phyloP scores from a whole-genome alignment of 306 rosid genomes.

The Trifolium fragiferum region DNA sequence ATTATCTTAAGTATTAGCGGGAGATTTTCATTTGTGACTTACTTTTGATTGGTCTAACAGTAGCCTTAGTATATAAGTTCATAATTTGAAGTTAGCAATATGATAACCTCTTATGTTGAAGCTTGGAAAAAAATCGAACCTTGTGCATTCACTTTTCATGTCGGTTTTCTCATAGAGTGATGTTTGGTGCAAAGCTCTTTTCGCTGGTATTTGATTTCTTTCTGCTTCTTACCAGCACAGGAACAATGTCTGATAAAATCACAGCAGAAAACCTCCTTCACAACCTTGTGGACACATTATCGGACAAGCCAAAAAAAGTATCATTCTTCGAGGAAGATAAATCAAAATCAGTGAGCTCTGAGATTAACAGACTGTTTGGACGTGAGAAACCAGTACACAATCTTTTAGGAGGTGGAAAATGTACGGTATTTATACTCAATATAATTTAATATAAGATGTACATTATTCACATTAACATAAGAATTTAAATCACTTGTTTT shows the following conservation, averaged over 20 bases:
- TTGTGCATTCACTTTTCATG: not conserved
- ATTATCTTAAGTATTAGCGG: not conserved
- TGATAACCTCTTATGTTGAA: not conserved
- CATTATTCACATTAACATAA: constrained; percentile 19
- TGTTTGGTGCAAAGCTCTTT: not conserved
- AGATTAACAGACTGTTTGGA: constrained; percentile 72
- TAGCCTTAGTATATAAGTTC: not conserved
- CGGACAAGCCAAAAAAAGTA: constrained; percentile 62
- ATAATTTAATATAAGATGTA: constrained; percentile 30
- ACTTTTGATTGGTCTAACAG: not conserved
- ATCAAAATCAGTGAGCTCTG: constrained; percentile 52
- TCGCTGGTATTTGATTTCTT: not conserved
- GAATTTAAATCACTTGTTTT: constrained; percentile 6
- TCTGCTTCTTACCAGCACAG: constrained; percentile 36
- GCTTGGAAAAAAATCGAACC: not conserved
- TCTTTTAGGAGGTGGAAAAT: constrained; percentile 90
- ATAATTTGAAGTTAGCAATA: constrained; percentile 12
- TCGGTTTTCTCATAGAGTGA: not conserved
- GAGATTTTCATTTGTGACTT: not conserved
- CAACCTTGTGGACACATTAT: constrained; percentile 60
- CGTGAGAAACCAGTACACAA: constrained; percentile 77
- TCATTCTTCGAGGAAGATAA: constrained; percentile 63
- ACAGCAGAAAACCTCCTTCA: constrained; percentile 59
- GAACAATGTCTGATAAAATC: constrained; percentile 73
- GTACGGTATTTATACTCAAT: constrained; percentile 49